Base-by-base conservation (phyloP, 1,284 basidiomycete genomes). In the Moniliella sp. region DNA sequence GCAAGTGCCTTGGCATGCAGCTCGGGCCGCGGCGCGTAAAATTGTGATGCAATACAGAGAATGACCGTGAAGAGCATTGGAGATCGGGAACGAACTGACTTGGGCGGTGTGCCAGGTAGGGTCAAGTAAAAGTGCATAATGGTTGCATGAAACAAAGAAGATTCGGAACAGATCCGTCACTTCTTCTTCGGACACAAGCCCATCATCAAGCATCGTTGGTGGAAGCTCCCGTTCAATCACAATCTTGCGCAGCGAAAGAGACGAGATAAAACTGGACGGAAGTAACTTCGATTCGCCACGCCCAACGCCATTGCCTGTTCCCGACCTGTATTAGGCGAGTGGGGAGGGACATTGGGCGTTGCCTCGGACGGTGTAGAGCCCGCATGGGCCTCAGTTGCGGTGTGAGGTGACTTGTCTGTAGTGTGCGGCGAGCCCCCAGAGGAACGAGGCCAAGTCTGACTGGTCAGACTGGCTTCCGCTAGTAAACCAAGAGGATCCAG, bases 41-140 rank as follows among this genome's bases (percentile, higher is more conserved):
- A 93, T 54, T 82, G 78, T 46, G 80, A 75, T 1, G 91, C 76
- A 33, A 93, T 78, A 2, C 88, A 78, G 58, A 84, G 93, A 40
- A 97, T 78, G 34, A 45, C 50, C 4, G 55, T 57, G 34, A 58
- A 58, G 13, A 58, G 43, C 34, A 58, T 57, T 2, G 53, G 50
- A 21, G 50, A 56, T 16, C 55, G 42, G 23, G 48, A 43, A 41
- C 50, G 57, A 30, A 58, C 48, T 15, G 55, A 43, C n/a, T 51
- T 47, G 4, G 55, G 55, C 16, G 55, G 56, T 30, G 56, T 53
- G 51, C 53, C 54, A n/a, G 56, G 53, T 17, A 53, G 51, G 26
- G 56, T 53, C 4, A 58, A 37, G 14, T 57, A 35, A 21, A 42
- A 28, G 8, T 52, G 26, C 32, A 54, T 50, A 33, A 47, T 40